A percentile compares a stretch with the other conserved stretches of the same genome.
Conservation (phyloP, 805 yeast species). For the Brettanomyces bruxellensis region DNA sequence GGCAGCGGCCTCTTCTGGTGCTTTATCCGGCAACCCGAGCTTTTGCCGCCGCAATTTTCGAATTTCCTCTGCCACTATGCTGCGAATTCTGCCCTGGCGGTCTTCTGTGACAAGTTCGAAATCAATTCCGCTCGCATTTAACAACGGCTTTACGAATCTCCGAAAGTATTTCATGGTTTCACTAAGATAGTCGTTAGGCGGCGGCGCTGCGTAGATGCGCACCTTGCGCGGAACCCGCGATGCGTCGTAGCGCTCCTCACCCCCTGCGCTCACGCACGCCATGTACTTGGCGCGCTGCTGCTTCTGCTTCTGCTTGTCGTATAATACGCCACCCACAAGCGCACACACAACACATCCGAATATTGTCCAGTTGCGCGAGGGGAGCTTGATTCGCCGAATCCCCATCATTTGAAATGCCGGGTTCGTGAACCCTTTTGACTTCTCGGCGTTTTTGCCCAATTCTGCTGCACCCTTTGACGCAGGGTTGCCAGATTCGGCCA, state of each 20-base stretch:
- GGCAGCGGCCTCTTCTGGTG: constrained; percentile 15
- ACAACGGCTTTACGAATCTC: constrained; percentile 74
- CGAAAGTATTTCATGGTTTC: constrained; percentile 66
- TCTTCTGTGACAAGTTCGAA: constrained; percentile 67
- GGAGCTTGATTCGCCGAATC: constrained; percentile 63
- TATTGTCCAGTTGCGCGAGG: constrained; percentile 88
- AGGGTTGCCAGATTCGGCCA: too few species aligned
- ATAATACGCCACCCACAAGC: constrained; percentile 65
- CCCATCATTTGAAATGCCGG: constrained; percentile 76
- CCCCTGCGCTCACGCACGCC: constrained; percentile 43
- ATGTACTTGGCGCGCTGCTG: constrained; percentile 58
- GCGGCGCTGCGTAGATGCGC: constrained; percentile 87
- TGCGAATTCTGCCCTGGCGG: constrained; percentile 85
- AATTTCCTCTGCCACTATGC: constrained; percentile 72
- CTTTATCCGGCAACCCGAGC: constrained; percentile 14
- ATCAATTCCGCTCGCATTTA: constrained; percentile 79
- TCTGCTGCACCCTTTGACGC: too few species aligned
- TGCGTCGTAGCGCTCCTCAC: constrained; percentile 35
- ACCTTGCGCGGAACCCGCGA: constrained; percentile 62
- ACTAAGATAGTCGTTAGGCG: constrained; percentile 84
- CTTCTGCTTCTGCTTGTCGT: constrained; percentile 70
- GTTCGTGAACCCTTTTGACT: not conserved
- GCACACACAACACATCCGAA: constrained; percentile 68
- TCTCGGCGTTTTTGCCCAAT: not conserved
- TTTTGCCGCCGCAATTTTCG: constrained; percentile 54